phyloP scores from a whole-genome alignment of 176 grass and related monocot species.

The Rhynchospora tenuis region DNA sequence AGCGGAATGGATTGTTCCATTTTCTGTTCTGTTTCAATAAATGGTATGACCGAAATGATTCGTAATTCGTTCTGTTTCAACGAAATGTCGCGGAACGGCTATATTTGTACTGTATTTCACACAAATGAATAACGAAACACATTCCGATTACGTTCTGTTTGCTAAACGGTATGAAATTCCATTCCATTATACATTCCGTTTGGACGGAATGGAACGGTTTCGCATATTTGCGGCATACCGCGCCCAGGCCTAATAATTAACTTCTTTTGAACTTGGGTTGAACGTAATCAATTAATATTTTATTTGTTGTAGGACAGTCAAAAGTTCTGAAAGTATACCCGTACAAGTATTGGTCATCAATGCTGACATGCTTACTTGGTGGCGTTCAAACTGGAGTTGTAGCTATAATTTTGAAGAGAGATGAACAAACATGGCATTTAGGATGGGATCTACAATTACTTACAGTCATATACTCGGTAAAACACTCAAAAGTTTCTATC shows the following conservation, averaged over 20 bases:
- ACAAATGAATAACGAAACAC: no score
- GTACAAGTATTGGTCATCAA: constrained; percentile 57
- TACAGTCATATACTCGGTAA: constrained; percentile 46
- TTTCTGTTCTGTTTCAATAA: no score
- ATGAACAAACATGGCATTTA: constrained; percentile 32
- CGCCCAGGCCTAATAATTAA: neutral
- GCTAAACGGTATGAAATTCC: no score
- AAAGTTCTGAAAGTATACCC: constrained; percentile 58
- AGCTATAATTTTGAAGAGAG: constrained; percentile 42
- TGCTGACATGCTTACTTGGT: constrained; percentile 48
- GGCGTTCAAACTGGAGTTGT: constrained; percentile 37
- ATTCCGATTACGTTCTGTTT: no score
- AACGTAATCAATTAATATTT: neutral
- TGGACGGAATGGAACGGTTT: no score
- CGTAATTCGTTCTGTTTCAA: no score
- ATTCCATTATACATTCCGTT: no score
- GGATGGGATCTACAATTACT: constrained; percentile 47
- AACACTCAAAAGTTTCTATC: neutral
- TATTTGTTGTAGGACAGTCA: constrained; percentile 5
- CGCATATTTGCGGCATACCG: no score
- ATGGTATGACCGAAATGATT: no score
- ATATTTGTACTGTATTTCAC: no score
- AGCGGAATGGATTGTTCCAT: no score
- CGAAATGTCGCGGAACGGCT: no score
- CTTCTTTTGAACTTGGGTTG: neutral